phyloP scores from a whole-genome alignment of 495 filamentous ascomycete species.

The Hyaloscypha finlandica region DNA sequence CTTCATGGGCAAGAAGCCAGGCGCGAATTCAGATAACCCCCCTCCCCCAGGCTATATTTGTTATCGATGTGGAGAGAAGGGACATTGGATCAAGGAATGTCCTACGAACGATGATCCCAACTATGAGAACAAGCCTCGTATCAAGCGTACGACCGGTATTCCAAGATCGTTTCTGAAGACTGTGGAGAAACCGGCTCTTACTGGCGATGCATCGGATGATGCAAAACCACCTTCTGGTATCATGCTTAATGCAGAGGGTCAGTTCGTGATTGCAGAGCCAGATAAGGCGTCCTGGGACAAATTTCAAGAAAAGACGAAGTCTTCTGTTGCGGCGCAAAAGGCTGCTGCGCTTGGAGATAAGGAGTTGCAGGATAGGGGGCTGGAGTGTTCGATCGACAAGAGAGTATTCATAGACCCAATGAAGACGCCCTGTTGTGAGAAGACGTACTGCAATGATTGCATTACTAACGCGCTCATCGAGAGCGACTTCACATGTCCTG shows the following conservation, averaged over 20 bases:
- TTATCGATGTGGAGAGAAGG: slow-evolving; percentile 97
- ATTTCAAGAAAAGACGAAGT: slow-evolving; percentile 90
- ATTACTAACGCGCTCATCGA: slow-evolving; percentile 97
- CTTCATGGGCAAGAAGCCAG: slow-evolving; percentile 52
- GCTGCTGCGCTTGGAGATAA: slow-evolving; percentile 72
- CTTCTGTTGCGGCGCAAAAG: slow-evolving; percentile 75
- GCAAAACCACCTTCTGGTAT: slow-evolving; percentile 78
- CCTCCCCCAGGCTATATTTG: slow-evolving; percentile 93
- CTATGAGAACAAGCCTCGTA: slow-evolving; percentile 84
- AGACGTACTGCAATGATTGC: slow-evolving; percentile 98
- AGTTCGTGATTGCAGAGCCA: slow-evolving; percentile 92
- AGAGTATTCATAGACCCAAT: slow-evolving; percentile 95
- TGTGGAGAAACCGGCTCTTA: slow-evolving; percentile 82
- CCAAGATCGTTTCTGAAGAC: slow-evolving; percentile 90
- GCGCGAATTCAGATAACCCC: slow-evolving; percentile 81
- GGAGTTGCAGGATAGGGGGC: slow-evolving; percentile 78
- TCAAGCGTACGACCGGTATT: slow-evolving; percentile 95
- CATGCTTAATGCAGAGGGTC: slow-evolving; percentile 96
- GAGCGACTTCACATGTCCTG: slow-evolving; percentile 94
- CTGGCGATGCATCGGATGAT: slow-evolving; percentile 73
- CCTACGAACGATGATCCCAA: slow-evolving; percentile 97
- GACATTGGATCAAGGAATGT: slow-evolving; percentile 97
- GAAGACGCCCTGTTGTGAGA: slow-evolving; percentile 96
- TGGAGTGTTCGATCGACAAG: slow-evolving; percentile 94
- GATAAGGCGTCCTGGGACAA: slow-evolving; percentile 95